Evolutionary conservation across 192 early-diverging fungal species (phyloP).

Genomic region (Martensiomyces pterosporus): DNA sequence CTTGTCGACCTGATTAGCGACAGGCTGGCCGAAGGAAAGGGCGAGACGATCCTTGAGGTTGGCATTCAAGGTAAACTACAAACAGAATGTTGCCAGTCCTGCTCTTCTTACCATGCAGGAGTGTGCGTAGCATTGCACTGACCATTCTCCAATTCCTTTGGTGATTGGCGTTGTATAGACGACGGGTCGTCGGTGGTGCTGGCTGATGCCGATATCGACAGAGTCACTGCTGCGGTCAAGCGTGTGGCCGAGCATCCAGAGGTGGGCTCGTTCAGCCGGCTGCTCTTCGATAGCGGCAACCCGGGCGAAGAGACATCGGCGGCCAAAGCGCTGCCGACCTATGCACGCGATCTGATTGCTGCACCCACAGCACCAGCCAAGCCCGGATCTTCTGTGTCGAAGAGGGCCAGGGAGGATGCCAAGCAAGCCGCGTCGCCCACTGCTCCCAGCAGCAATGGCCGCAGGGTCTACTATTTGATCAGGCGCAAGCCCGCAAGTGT

Average conservation of each 20-base stretch:
- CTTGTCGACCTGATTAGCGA: constrained; percentile 36
- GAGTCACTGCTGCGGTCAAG: constrained; percentile 40
- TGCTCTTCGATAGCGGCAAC: constrained; percentile 25
- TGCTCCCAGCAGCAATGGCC: constrained; percentile 20
- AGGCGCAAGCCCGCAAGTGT: constrained; percentile 66
- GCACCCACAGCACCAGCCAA: not conserved
- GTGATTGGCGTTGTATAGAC: too few species aligned
- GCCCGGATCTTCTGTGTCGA: too few species aligned
- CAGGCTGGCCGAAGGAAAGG: constrained; percentile 57
- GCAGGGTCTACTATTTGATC: constrained; percentile 51
- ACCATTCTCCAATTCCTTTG: too few species aligned
- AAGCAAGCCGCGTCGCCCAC: constrained; percentile 4
- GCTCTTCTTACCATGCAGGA: too few species aligned
- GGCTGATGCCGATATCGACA: constrained; percentile 42
- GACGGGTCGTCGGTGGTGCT: constrained; percentile 71
- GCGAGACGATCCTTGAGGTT: constrained; percentile 76
- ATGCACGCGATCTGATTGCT: constrained; percentile 14
- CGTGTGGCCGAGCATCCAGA: constrained; percentile 12
- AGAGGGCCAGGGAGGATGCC: too few species aligned
- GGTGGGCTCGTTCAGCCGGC: constrained; percentile 26
- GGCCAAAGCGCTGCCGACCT: not conserved
- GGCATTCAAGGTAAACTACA: constrained; percentile 51
- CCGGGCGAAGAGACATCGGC: not conserved
- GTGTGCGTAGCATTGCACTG: too few species aligned
- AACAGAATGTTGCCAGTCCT: not conserved